Conservation (phyloP, 768 basidiomycete species). For the Boletus speciosus region DNA sequence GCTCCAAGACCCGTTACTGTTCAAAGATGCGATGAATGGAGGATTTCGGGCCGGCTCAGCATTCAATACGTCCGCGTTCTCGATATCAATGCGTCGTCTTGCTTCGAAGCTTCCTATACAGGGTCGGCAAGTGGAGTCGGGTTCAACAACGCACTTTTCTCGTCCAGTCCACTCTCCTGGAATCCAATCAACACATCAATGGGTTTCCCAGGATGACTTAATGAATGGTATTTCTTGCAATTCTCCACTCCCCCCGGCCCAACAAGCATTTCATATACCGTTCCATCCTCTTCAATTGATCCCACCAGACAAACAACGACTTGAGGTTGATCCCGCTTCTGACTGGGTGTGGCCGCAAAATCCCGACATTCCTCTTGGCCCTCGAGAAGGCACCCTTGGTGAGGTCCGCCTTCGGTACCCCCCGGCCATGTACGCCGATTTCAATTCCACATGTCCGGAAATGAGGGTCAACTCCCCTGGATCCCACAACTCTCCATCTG, state of each 20-base stretch:
- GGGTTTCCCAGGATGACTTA: constrained; percentile 11
- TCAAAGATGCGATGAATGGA: constrained; percentile 13
- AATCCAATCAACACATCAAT: constrained; percentile 16
- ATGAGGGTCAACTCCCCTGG: constrained; percentile 1
- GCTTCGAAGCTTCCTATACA: constrained; percentile 29
- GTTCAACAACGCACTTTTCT: constrained; percentile 10
- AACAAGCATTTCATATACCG: constrained; percentile 30
- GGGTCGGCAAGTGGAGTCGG: constrained; percentile 19
- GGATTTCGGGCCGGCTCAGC: constrained; percentile 9
- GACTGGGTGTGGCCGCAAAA: constrained; percentile 21
- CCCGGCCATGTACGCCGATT: constrained; percentile 1
- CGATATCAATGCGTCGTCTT: constrained; percentile 32
- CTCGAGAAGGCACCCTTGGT: constrained; percentile 3
- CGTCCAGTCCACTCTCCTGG: constrained; percentile 9
- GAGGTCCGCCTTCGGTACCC: constrained; percentile 12
- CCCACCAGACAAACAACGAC: constrained; percentile 14
- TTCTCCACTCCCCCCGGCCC: constrained; percentile 22
- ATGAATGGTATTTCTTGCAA: constrained; percentile 4
- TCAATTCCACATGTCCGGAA: constrained; percentile 5
- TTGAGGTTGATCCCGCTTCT: not conserved
- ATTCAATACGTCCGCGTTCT: constrained; percentile 17
- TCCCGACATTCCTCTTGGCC: constrained; percentile 4
- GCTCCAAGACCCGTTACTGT: constrained; percentile 9
- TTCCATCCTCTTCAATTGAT: constrained; percentile 23
- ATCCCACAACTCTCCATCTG: constrained; percentile 4